Evolutionary conservation across 129 eudicot species (phyloP), one percentile per base, ranked within the genome.

Genomic region (Kitagawia praeruptora): DNA sequence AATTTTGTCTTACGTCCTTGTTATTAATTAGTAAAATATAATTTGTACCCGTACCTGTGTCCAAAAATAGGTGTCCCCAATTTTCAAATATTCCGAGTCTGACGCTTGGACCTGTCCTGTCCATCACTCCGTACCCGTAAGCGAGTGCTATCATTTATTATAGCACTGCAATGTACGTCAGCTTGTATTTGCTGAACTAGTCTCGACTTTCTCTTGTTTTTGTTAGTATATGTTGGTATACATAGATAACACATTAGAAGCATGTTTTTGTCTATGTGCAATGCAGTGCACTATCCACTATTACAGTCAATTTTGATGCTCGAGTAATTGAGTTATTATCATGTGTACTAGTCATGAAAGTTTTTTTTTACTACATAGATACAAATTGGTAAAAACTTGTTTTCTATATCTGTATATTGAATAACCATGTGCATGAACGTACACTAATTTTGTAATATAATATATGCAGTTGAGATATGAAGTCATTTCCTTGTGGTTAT

Each of bases 401-500:
- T 34, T 34, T 34, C 37, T 0, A 21, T 12, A 28, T 66, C 3
- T 27, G 21, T 28, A 61, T 64, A 28, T 64, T 28, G 39, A 13
- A 28, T 64, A 12, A 64, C 37, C 47, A 56, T 77, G 23, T 39
- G 73, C 69, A 18, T 37, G 25, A 18, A 54, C 49, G 16, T 56
- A 16, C 42, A 63, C 41, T 63, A 44, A 27, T 40, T 27, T 15
- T 27, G 13, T 23, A 9, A 77, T 2, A 16, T 39, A 41, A 4
- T 42, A 11, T 8, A 41, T n/a, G 18, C 18, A n/a, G 3, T 78
- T 54, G 41, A 39, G 23, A 44, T 81, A 51, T 41, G 37, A 27
- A 25, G 18, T 76, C 40, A 77, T 76, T 45, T 74, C 11, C 42
- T 61, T 48, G 79, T 39, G 67, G 42, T 48, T 45, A 44, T 73